Evolutionary conservation across 495 filamentous ascomycete species (phyloP), one percentile per base, ranked within the genome.

Genomic region (Pyrenula massariospora): DNA sequence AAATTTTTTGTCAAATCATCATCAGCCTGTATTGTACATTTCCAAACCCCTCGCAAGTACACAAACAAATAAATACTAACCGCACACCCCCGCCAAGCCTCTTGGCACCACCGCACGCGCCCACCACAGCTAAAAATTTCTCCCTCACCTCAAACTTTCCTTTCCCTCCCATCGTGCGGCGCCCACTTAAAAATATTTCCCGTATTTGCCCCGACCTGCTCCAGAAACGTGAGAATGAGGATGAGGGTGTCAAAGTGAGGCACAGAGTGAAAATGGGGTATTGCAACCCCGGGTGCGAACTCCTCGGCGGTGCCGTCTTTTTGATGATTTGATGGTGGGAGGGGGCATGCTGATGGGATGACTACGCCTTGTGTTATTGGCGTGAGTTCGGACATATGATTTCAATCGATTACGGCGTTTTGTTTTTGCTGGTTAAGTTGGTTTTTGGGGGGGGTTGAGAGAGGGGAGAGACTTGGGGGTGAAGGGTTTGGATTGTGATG

Each of bases 161-260:
- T 48, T 61, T 65, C 68, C 64, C 68, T 68, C 69, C 70, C 78
- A 79, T 83, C 72, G 78, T 83, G 80, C 80, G 78, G 80, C 78
- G 77, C 71, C 74, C 73, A 73, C 76, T 73, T 74, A 55, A 61
- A 59, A 73, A 63, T 66, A 60, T 70, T 62, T 66, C 66, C 75
- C 73, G 73, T 81, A 74, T 81, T n/a, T 81, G 72, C 77, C 67
- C 77, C 71, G 67, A 71, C 68, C 68, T 70, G 64, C 63, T 65
- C 57, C 58, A 62, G n/a, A n/a, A n/a, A n/a, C n/a, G n/a, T n/a
- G n/a, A n/a, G n/a, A n/a, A n/a, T n/a, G n/a, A n/a, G n/a, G n/a
- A n/a, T n/a, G n/a, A 42, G 31, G 31, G 5, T 5, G 31, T 42
- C 31, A 42, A 42, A 42, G 31, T 42, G 31, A 42, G 31, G 31